Evolutionary conservation across 768 basidiomycete genomes (phyloP).

Genomic region (Lactifluus pinguis): DNA sequence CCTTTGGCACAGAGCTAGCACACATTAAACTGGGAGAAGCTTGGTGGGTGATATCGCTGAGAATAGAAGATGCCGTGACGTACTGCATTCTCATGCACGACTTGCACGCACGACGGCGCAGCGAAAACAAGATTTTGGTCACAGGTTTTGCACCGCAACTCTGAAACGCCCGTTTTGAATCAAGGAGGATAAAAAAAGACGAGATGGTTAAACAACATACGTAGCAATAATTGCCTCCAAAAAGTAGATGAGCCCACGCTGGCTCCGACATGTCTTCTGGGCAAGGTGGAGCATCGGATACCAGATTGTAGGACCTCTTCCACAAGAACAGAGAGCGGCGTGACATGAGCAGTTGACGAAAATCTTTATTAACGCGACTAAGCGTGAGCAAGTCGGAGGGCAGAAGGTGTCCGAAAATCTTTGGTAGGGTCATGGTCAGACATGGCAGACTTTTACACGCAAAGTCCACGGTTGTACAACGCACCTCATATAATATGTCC

Average conservation of each 20-base stretch:
- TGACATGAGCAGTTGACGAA: conserved; percentile 25
- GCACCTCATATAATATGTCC: conserved; percentile 25
- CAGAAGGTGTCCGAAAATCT: conserved; percentile 26
- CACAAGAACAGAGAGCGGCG: conserved; percentile 21
- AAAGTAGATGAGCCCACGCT: conserved; percentile 14
- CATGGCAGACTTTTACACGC: background rate
- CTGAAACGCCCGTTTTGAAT: background rate
- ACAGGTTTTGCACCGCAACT: conserved; percentile 13
- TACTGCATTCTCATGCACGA: conserved; percentile 6
- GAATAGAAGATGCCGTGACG: background rate
- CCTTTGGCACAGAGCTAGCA: background rate
- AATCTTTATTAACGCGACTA: conserved; percentile 23
- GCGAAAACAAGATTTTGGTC: conserved; percentile 3
- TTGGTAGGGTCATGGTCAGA: background rate
- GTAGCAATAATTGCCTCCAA: conserved; percentile 10
- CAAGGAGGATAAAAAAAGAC: background rate
- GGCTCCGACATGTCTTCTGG: conserved; percentile 13
- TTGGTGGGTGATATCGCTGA: background rate
- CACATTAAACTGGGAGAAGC: background rate
- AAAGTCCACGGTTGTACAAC: background rate
- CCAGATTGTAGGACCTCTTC: conserved; percentile 11
- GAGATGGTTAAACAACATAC: background rate
- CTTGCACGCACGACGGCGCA: conserved; percentile 13
- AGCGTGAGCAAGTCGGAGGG: conserved; percentile 28
- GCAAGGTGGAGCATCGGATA: conserved; percentile 4